A percentile compares a stretch with the other conserved stretches of the same genome.
Evolutionary conservation across 1,139 yeast genomes (phyloP).

Genomic region (Scheffersomyces illinoinensis): DNA sequence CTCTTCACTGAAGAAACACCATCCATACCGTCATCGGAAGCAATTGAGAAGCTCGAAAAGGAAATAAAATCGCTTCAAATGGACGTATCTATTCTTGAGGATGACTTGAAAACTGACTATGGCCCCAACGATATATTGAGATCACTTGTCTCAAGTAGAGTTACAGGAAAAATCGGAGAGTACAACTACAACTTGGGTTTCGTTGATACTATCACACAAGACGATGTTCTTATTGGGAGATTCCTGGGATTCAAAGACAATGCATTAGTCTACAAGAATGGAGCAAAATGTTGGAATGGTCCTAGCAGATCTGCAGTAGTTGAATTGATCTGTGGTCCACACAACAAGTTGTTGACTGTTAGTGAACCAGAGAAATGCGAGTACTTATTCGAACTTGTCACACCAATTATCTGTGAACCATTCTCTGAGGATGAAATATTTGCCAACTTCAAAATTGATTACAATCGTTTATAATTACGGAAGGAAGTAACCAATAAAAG

Average conservation of each 20-base stretch:
- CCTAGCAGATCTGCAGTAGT: conserved; percentile 75
- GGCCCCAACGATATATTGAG: conserved; percentile 70
- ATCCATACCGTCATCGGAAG: conserved; percentile 8
- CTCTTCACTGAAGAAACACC: neutral
- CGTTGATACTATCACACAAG: conserved; percentile 59
- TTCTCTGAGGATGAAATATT: conserved; percentile 31
- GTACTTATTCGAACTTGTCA: conserved; percentile 59
- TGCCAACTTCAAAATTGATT: conserved; percentile 28
- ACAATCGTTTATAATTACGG: conserved; percentile 17
- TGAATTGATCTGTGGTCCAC: conserved; percentile 65
- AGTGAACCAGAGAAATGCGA: conserved; percentile 90
- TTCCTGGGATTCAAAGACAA: conserved; percentile 41
- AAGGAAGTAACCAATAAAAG: neutral
- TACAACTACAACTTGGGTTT: conserved; percentile 69
- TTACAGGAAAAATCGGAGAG: conserved; percentile 58
- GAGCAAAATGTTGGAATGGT: conserved; percentile 96
- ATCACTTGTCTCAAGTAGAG: conserved; percentile 53
- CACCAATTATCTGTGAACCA: conserved; percentile 70
- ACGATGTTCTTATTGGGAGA: conserved; percentile 58
- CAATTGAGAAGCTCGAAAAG: conserved; percentile 17
- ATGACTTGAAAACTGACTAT: conserved; percentile 45
- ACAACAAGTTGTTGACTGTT: conserved; percentile 58
- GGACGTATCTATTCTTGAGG: conserved; percentile 25
- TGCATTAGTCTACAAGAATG: conserved; percentile 49
- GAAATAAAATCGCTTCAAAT: conserved; percentile 16